Evolutionary conservation across 768 basidiomycete genomes (phyloP), one percentile per base, ranked within the genome.

Genomic region (Suillus discolor): DNA sequence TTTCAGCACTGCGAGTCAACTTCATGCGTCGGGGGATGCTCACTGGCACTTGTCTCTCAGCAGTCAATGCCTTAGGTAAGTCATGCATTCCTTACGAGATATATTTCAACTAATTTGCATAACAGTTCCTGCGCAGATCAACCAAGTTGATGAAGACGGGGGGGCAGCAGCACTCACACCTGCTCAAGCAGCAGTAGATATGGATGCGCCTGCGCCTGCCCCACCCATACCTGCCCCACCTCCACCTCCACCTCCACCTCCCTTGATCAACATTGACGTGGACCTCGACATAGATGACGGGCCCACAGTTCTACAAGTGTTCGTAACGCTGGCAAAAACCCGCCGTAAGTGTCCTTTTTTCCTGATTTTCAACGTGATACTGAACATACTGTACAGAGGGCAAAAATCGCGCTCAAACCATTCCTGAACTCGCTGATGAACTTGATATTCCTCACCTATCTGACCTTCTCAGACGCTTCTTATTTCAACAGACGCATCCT

Each of bases 401-500:
- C 45, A 47, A 39, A 36, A 23, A 12, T 23, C 7, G 38, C 5
- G 38, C 59, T 39, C 31, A 42, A 39, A 61, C 59, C 12, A 9
- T 61, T 38, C 31, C 59, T 61, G 59, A 7, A 20, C 42, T 61
- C 6, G n/a, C 59, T 6, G 13, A 61, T 15, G 39, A 61, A 39
- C 38, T 61, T 42, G 16, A 39, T 61, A 42, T 42, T 18, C 59
- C 59, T 25, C 16, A 9, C 38, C 59, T 61, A 47, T 12, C 45
- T 5, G n/a, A 47, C 45, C 45, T 47, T 47, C n/a, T 47, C 12
- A 23, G 45, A 12, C 3, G 4, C 9, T 65, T 65, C 59, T 49
- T 65, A 25, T 53, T 62, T 38, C 38, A 45, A 38, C 60, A 65
- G 44, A 38, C 23, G 6, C 28, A 65, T 42, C 34, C 65, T 31